Conservation (phyloP, 257 asterid species). For the Dorcoceras hygrometricum region DNA sequence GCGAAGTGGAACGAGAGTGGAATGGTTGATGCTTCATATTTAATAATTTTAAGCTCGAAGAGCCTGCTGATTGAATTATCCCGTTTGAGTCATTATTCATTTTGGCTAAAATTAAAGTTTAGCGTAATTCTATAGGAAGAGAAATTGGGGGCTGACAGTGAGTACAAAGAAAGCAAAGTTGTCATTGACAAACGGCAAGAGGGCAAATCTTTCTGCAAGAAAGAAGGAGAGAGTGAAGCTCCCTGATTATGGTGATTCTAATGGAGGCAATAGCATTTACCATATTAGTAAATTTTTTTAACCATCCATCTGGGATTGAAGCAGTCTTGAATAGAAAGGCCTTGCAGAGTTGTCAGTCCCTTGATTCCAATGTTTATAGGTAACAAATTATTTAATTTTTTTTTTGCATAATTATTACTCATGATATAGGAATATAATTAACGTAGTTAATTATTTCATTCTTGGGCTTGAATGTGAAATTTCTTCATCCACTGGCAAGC, state of each 20-base stretch:
- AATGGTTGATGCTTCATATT: background rate
- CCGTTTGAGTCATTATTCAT: background rate
- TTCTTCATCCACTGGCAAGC: background rate
- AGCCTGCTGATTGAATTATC: background rate
- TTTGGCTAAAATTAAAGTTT: slow-evolving; percentile 11
- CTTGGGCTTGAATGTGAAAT: slow-evolving; percentile 1
- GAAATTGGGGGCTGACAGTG: slow-evolving; percentile 33
- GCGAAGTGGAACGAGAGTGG: background rate
- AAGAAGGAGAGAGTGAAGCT: slow-evolving; percentile 67
- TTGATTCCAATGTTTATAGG: slow-evolving; percentile 79
- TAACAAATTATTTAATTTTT: slow-evolving; percentile 7
- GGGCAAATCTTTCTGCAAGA: slow-evolving; percentile 62
- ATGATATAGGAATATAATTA: background rate
- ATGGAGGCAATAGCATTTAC: slow-evolving; percentile 27
- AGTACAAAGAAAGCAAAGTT: slow-evolving; percentile 34
- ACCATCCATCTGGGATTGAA: slow-evolving; percentile 77
- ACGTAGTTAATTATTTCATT: background rate
- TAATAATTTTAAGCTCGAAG: background rate
- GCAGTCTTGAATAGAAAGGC: slow-evolving; percentile 73
- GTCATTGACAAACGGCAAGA: slow-evolving; percentile 52
- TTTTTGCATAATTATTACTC: background rate
- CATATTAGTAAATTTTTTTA: slow-evolving; percentile 64
- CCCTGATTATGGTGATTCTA: slow-evolving; percentile 41
- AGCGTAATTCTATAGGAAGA: slow-evolving; percentile 34
- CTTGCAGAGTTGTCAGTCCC: slow-evolving; percentile 57